phyloP scores from a whole-genome alignment of 345 rosid genomes.

The Pugionium dolabratum region DNA sequence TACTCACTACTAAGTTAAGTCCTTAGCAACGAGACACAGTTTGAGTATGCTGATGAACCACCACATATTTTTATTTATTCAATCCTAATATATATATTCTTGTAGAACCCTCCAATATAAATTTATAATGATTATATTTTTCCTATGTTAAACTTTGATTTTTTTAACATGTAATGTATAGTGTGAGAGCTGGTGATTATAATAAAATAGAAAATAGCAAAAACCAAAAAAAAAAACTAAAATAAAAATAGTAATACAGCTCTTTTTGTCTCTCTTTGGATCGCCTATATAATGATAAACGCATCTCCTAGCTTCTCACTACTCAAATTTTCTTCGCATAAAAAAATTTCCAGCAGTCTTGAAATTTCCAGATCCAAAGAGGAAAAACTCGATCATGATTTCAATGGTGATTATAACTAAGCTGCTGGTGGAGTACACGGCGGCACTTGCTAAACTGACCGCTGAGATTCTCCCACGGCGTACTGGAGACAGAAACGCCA shows the following conservation, averaged over 20 bases:
- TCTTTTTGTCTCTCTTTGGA: background rate
- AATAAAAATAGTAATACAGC: background rate
- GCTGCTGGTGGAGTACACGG: slow-evolving; percentile 47
- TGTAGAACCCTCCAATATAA: too few species aligned
- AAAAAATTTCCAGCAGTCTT: background rate
- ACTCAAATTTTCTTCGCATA: slow-evolving; percentile 18
- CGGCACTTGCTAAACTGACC: slow-evolving; percentile 50
- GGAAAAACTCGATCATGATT: slow-evolving; percentile 43
- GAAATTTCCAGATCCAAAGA: background rate
- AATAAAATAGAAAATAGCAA: background rate
- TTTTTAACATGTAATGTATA: slow-evolving; percentile 3
- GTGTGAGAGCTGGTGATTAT: slow-evolving; percentile 23
- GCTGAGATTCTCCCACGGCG: slow-evolving; percentile 44
- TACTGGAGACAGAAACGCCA: slow-evolving; percentile 23
- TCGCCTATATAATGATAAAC: slow-evolving; percentile 23
- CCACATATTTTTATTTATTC: too few species aligned
- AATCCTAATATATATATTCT: too few species aligned
- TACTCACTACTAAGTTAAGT: too few species aligned
- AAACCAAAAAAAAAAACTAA: background rate
- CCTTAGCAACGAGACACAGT: too few species aligned
- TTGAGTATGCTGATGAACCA: too few species aligned
- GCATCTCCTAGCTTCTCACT: slow-evolving; percentile 24
- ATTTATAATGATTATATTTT: too few species aligned
- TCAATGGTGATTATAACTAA: slow-evolving; percentile 50
- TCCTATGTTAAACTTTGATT: background rate